A percentile compares a stretch with the other conserved stretches of the same genome.
These are phyloP conservation scores for Delonix regia DNA, from an alignment of 306 rosid species.

Conservation along the genomic window DNA sequence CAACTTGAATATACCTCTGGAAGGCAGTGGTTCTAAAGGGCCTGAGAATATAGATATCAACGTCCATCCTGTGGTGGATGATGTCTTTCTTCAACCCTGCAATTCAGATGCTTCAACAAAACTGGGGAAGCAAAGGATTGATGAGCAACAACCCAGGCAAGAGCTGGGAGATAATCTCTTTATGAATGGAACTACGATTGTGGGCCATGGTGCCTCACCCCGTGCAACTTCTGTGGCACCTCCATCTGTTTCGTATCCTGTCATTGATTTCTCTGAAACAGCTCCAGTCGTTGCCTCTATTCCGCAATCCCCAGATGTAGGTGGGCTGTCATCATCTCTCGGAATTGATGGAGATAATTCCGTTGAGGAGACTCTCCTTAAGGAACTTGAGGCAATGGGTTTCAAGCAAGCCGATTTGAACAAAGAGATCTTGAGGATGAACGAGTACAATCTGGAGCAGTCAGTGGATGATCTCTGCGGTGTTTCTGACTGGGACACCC, in stretches of 20 bases:
- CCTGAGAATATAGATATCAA: slow-evolving; percentile 53
- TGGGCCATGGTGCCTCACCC: slow-evolving; percentile 40
- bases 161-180: slow-evolving; percentile 45
- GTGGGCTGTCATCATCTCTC: slow-evolving; percentile 38
- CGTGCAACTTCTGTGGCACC: slow-evolving; percentile 34
- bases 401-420: slow-evolving; percentile 74
- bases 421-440: slow-evolving; percentile 78
- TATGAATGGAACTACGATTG: slow-evolving; percentile 51
- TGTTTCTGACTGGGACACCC: slow-evolving; percentile 80
- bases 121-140: slow-evolving; percentile 41
- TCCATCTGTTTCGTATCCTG: slow-evolving; percentile 52
- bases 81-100: slow-evolving; percentile 36
- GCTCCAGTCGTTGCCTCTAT: slow-evolving; percentile 24
- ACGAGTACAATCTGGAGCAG: slow-evolving; percentile 69
- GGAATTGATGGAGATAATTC: slow-evolving; percentile 32
- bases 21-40: slow-evolving; percentile 32
- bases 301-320: slow-evolving; percentile 31
- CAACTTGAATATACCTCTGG: slow-evolving; percentile 69
- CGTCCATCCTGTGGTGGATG: slow-evolving; percentile 44
- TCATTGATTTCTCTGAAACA: slow-evolving; percentile 43
- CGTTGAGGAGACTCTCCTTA: slow-evolving; percentile 71
- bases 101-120: slow-evolving; percentile 33
- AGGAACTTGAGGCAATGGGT: slow-evolving; percentile 85
- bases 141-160: slow-evolving; percentile 39
- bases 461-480: slow-evolving; percentile 84